Evolutionary conservation across 2,329 filamentous ascomycete species (phyloP).

Genomic region (Gnomoniopsis smithogilvyi): DNA sequence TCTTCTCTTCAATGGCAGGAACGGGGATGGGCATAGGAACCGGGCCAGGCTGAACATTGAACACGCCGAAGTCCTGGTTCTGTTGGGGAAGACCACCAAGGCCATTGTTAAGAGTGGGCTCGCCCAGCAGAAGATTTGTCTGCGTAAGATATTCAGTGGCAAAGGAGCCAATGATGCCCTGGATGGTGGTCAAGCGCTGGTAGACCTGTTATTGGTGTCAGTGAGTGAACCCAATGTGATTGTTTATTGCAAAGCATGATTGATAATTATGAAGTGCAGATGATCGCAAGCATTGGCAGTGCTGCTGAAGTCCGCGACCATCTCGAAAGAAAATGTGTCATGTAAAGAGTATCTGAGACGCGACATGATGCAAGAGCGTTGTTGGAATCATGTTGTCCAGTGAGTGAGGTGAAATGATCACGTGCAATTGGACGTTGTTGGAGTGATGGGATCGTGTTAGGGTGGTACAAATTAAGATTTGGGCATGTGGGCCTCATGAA

Average conservation of each 20-base stretch:
- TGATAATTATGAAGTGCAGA: neutral
- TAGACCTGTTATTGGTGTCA: constrained; percentile 56
- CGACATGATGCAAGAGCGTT: neutral
- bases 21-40: constrained; percentile 35
- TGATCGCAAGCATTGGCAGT: no score
- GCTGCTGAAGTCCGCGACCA: neutral
- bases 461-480: neutral
- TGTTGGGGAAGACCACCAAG: constrained; percentile 33
- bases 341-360: neutral
- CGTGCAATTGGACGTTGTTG: neutral
- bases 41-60: constrained; percentile 42
- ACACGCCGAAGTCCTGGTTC: constrained; percentile 44
- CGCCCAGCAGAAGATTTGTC: constrained; percentile 77
- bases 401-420: neutral
- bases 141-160: constrained; percentile 84
- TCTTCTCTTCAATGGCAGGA: constrained; percentile 63
- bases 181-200: constrained; percentile 73
- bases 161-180: constrained; percentile 75
- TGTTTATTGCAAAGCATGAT: neutral
- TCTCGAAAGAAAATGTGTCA: neutral
- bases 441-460: neutral
- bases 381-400: neutral
- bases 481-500: neutral
- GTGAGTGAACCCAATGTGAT: neutral
- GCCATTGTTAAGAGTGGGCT: constrained; percentile 46